Percentiles rank a stretch among this genome's conserved stretches.
Conservation (phyloP, 2,329 filamentous ascomycete species). For the Arthrinium puccinioides region DNA sequence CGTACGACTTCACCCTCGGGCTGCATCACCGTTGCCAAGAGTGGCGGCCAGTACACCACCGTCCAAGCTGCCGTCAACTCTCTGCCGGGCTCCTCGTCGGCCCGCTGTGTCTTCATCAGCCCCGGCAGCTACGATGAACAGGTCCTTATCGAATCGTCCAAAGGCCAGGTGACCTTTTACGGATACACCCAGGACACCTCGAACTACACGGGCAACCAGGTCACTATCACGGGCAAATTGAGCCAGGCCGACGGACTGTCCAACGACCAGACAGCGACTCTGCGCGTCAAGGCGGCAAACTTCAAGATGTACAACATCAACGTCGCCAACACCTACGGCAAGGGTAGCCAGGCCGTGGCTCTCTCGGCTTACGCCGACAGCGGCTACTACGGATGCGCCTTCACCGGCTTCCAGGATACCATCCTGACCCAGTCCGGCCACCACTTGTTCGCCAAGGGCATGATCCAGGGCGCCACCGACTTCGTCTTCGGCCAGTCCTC, state of each 20-base stretch:
- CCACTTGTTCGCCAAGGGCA: conserved; percentile 37
- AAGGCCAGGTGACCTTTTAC: conserved; percentile 44
- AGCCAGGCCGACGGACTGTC: conserved; percentile 38
- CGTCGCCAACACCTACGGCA: conserved; percentile 34
- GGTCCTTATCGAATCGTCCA: conserved; percentile 41
- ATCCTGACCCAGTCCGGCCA: conserved; percentile 34
- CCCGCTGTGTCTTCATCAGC: conserved; percentile 55
- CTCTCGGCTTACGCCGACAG: conserved; percentile 33
- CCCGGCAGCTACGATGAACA: conserved; percentile 54
- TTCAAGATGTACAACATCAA: conserved; percentile 58
- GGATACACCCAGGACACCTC: conserved; percentile 48
- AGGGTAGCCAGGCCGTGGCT: conserved; percentile 38
- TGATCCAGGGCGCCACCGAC: conserved; percentile 40
- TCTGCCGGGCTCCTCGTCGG: conserved; percentile 37
- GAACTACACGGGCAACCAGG: conserved; percentile 48
- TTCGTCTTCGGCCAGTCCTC: conserved; percentile 38
- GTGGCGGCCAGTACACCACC: conserved; percentile 24
- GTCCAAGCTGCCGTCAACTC: conserved; percentile 52
- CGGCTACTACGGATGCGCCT: conserved; percentile 37
- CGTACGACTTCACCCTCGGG: conserved; percentile 35
- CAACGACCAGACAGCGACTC: conserved; percentile 44
- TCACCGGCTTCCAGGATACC: conserved; percentile 42
- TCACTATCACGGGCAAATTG: conserved; percentile 39
- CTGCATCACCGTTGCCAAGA: conserved; percentile 37
- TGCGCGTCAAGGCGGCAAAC: conserved; percentile 36